Conservation (phyloP, 257 asterid species). For the Fraxinus americana region DNA sequence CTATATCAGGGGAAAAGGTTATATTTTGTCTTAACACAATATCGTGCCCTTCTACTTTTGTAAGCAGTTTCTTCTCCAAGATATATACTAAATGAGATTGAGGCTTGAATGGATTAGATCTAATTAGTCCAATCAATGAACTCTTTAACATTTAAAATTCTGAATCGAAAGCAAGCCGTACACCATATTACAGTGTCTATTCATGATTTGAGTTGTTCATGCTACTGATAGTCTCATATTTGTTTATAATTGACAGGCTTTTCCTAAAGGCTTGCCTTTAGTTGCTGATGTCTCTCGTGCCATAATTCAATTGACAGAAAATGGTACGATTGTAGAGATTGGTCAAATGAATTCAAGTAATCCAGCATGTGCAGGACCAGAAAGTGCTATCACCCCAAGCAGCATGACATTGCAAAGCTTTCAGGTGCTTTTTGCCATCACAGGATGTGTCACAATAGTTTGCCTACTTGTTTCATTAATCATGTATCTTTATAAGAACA, state of each 20-base stretch:
- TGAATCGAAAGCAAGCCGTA: too few relatives aligned
- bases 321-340: slow-evolving; percentile 24
- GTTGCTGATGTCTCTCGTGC: slow-evolving; percentile 48
- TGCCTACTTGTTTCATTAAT: slow-evolving; percentile 34
- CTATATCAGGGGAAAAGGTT: too few relatives aligned
- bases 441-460: slow-evolving; percentile 39
- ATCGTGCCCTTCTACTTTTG: too few relatives aligned
- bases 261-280: slow-evolving; percentile 43
- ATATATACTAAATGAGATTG: too few relatives aligned
- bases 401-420: slow-evolving; percentile 40
- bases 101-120: too few relatives aligned
- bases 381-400: slow-evolving; percentile 13
- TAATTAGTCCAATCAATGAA: too few relatives aligned
- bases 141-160: too few relatives aligned
- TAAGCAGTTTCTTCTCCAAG: too few relatives aligned
- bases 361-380: slow-evolving; percentile 23
- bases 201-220: neutral
- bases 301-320: slow-evolving; percentile 33
- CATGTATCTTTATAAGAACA: slow-evolving; percentile 21
- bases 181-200: neutral
- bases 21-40: too few relatives aligned
- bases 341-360: slow-evolving; percentile 14
- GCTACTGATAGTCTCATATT: neutral
- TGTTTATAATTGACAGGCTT: slow-evolving; percentile 31
- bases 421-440: slow-evolving; percentile 33